Percentiles rank a stretch among this genome's conserved stretches.
Conservation (phyloP, 176 grass and related monocot genomes). For the Oryza australiensis region DNA sequence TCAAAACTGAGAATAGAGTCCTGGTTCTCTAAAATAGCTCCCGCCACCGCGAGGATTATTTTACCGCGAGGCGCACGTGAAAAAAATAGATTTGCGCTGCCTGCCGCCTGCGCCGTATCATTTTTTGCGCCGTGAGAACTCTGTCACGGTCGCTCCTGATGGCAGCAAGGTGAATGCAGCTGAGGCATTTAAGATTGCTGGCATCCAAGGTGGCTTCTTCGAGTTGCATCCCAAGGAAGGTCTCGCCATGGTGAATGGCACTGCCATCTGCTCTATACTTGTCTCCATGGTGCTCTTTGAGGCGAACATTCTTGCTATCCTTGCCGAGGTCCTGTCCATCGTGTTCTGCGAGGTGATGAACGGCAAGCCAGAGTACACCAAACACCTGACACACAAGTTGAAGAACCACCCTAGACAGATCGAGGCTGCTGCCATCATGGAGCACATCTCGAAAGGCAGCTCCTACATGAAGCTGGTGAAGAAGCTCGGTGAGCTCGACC, state of each 20-base stretch:
- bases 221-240: conserved; percentile 79
- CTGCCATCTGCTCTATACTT: conserved; percentile 73
- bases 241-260: conserved; percentile 85
- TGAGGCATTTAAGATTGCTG: conserved; percentile 56
- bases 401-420: conserved; percentile 86
- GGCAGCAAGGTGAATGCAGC: conserved; percentile 48
- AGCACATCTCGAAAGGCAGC: conserved; percentile 72
- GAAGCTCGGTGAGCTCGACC: conserved; percentile 77
- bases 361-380: conserved; percentile 83
- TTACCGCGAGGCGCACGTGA: no score
- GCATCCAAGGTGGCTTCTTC: conserved; percentile 55
- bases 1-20: no score
- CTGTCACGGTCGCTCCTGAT: conserved; percentile 39
- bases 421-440: conserved; percentile 83
- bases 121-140: conserved; percentile 49
- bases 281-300: conserved; percentile 78
- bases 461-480: conserved; percentile 76
- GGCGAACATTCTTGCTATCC: conserved; percentile 64
- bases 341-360: conserved; percentile 93
- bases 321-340: conserved; percentile 66
- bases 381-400: conserved; percentile 84
- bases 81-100: no score
- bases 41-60: no score
- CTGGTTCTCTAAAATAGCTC: no score
- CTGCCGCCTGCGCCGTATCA: no score